Evolutionary conservation across 176 grass and related monocot genomes (phyloP), one percentile per base, ranked within the genome.

Genomic region (Rhynchospora pubera): DNA sequence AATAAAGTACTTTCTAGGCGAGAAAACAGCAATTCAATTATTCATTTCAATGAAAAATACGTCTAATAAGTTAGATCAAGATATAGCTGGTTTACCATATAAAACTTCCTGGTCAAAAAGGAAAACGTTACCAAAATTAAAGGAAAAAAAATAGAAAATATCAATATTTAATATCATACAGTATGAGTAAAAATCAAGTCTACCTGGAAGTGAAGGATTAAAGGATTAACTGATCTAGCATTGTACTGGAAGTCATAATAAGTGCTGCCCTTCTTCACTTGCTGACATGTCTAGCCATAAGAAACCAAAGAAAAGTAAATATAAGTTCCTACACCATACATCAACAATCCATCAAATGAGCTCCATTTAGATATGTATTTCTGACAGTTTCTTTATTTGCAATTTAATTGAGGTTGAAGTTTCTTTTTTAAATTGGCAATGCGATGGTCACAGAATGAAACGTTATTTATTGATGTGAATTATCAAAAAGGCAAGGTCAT

Each of bases 171-270:
- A 62, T 44, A 16, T 53, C 85, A 16, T 59, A 75, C 22, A 78
- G 6, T n/a, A 47, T 23, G 42, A 85, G n/a, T 62, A 12, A 85
- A 46, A 68, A 46, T 14, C 12, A 18, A 45, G 28, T 57, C 79
- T n/a, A 97, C 95, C 95, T 97, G 95, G 83, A 97, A 97, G 83
- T 97, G 95, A 58, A 91, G 92, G 78, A 94, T 93, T 3, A 85
- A 84, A 65, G 95, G 90, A 64, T 86, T 97, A 58, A 94, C 95
- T 77, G 58, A 77, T 91, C 90, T 91, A 77, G 95, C 86, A 65
- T 97, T 97, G 69, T 87, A 65, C 15, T 83, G 86, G 79, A 97
- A 97, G 57, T 97, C 92, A 81, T 93, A 97, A 76, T 94, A 97
- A 5, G 82, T 91, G 80, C 87, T 90, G 53, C 85, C 81, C 65